These are phyloP conservation scores for Penicillium sp. DNA, from an alignment of 2,329 filamentous ascomycete genomes.

Conservation along the genomic window DNA sequence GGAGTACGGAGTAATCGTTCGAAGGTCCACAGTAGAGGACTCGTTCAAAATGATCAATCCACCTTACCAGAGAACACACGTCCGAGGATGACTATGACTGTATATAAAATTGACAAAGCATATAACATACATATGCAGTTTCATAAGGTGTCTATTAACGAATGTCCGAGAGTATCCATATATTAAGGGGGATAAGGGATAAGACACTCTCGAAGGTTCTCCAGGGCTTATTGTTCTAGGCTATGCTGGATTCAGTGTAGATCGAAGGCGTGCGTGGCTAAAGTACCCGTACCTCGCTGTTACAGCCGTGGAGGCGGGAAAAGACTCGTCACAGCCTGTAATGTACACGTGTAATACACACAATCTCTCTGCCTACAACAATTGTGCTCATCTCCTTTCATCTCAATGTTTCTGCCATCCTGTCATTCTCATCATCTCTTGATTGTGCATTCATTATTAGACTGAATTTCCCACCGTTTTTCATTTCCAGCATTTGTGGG, in stretches of 20 bases:
- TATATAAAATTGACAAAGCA: no score
- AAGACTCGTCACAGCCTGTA: constrained; percentile 2
- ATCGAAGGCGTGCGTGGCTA: neutral
- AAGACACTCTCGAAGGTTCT: constrained; percentile 1
- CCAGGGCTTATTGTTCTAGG: neutral
- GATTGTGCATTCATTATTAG: neutral
- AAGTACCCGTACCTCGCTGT: constrained; percentile 1
- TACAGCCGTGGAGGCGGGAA: neutral
- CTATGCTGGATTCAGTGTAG: neutral
- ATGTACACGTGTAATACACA: constrained; percentile 17
- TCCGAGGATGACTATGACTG: neutral
- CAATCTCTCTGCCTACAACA: constrained; percentile 6
- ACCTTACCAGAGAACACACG: neutral
- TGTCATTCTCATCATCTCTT: constrained; percentile 1
- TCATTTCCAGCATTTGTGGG: neutral
- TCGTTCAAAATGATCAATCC: neutral
- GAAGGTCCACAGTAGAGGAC: neutral
- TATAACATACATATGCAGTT: neutral
- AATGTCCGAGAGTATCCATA: neutral
- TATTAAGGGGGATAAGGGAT: neutral
- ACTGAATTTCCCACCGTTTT: neutral
- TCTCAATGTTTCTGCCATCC: constrained; percentile 1
- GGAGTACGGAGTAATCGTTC: neutral
- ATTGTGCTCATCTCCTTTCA: neutral
- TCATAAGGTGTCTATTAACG: neutral